Conservation (phyloP, 176 grass and related monocot genomes). For the Chloris gayana region DNA sequence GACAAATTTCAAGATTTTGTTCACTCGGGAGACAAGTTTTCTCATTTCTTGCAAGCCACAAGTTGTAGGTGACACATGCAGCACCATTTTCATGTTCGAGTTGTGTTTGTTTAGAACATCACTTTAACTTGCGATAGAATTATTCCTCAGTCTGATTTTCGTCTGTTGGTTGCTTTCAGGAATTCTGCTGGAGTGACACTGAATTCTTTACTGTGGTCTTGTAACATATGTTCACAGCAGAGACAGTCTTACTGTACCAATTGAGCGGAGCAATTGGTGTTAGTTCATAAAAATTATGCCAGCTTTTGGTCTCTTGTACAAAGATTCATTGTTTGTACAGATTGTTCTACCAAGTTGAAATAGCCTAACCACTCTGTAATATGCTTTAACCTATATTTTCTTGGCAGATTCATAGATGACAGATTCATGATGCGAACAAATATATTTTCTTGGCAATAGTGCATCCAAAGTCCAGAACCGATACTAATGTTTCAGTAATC, state of each 20-base stretch:
- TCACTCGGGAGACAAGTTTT: background rate
- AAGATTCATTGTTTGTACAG: conserved; percentile 1
- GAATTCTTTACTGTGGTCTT: background rate
- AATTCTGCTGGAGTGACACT: conserved; percentile 10
- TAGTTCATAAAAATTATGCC: background rate
- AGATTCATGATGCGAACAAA: background rate
- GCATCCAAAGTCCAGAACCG: background rate
- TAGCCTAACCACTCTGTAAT: background rate
- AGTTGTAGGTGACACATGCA: background rate
- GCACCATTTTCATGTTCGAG: background rate
- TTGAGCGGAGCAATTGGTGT: background rate
- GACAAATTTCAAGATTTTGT: background rate
- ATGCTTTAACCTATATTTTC: background rate
- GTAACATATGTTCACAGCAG: background rate
- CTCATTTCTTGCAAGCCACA: background rate
- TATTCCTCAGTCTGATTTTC: background rate
- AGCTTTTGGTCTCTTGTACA: background rate
- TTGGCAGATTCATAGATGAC: background rate
- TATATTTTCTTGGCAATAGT: background rate
- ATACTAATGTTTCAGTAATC: background rate
- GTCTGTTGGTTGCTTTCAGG: conserved; percentile 15
- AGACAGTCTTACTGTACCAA: background rate
- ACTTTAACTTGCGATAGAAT: background rate
- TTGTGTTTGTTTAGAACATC: background rate
- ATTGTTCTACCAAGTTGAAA: background rate